Evolutionary conservation across 345 rosid species (phyloP).

Genomic region (Conringia planisiliqua): DNA sequence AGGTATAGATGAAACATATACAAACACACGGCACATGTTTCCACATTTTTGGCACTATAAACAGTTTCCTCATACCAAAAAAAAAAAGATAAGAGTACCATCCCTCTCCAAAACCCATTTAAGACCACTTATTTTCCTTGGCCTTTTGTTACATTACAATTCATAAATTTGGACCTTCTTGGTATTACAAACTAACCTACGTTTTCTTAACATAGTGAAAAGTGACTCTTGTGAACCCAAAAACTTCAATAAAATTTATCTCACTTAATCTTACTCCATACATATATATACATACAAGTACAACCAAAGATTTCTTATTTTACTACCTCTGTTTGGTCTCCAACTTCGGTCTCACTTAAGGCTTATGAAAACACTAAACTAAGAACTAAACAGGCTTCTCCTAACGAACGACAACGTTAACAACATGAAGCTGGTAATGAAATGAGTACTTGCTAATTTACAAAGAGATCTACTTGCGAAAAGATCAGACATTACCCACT

Average conservation of each 20-base stretch:
- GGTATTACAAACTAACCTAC: not conserved
- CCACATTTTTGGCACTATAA: slow-evolving; percentile 27
- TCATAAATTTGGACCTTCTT: not conserved
- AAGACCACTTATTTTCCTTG: slow-evolving; percentile 6
- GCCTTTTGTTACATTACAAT: not conserved
- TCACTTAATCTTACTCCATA: slow-evolving; percentile 18
- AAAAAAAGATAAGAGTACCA: slow-evolving; percentile 10
- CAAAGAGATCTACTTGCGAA: slow-evolving; percentile 1
- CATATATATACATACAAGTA: slow-evolving; percentile 19
- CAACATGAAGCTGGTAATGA: slow-evolving; percentile 15
- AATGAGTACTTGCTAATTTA: slow-evolving; percentile 10
- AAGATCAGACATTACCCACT: slow-evolving; percentile 2
- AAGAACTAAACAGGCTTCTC: slow-evolving; percentile 30
- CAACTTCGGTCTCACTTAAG: slow-evolving; percentile 10
- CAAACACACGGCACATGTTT: slow-evolving; percentile 21
- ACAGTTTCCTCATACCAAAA: slow-evolving; percentile 1
- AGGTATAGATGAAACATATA: not conserved
- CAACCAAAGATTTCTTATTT: slow-evolving; percentile 21
- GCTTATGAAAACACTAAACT: slow-evolving; percentile 23
- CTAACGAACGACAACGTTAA: slow-evolving; percentile 25
- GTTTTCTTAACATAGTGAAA: not conserved
- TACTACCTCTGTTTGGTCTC: slow-evolving; percentile 13
- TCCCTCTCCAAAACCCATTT: not conserved
- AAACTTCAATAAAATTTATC: not conserved
- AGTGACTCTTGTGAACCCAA: not conserved